These are phyloP conservation scores for Gryganskiella cystojenkinii DNA, from an alignment of 192 early-diverging fungal species.

Conservation along the genomic window DNA sequence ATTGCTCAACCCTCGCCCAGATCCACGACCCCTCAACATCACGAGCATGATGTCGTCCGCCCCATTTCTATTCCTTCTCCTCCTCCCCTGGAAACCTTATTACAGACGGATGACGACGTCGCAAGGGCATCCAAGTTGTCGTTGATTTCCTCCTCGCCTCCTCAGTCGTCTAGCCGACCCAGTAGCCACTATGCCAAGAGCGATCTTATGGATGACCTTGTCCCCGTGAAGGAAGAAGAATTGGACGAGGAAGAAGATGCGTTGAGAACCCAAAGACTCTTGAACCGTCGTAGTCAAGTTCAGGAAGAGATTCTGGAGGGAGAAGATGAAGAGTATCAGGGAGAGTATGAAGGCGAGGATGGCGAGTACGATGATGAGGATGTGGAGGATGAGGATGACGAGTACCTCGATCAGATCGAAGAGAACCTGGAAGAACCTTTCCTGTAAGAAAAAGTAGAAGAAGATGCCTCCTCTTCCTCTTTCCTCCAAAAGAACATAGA, in stretches of 20 bases:
- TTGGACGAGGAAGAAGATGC: slow-evolving; percentile 36
- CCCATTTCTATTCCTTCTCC: slow-evolving; percentile 16
- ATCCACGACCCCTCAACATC: background rate
- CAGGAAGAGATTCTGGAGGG: slow-evolving; percentile 18
- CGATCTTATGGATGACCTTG: slow-evolving; percentile 19
- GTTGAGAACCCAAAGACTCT: slow-evolving; percentile 5
- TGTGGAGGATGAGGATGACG: slow-evolving; percentile 44
- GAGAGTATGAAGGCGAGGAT: slow-evolving; percentile 52
- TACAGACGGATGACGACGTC: slow-evolving; percentile 21
- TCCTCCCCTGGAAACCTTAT: slow-evolving; percentile 4
- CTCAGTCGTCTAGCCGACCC: slow-evolving; percentile 5
- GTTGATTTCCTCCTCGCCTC: background rate
- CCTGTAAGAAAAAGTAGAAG: slow-evolving; percentile 1
- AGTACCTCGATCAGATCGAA: slow-evolving; percentile 43
- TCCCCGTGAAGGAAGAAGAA: slow-evolving; percentile 29
- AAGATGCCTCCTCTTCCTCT: background rate
- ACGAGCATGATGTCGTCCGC: slow-evolving; percentile 11
- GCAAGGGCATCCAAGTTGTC: slow-evolving; percentile 8
- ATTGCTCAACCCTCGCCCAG: background rate
- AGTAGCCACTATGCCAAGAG: slow-evolving; percentile 23
- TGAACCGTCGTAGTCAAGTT: slow-evolving; percentile 3
- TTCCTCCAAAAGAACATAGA: too few species aligned
- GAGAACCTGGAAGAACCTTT: slow-evolving; percentile 38
- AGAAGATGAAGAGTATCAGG: slow-evolving; percentile 51
- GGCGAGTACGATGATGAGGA: slow-evolving; percentile 44